Conservation (phyloP, 768 basidiomycete genomes). For the Pleurotus tuoliensis region DNA sequence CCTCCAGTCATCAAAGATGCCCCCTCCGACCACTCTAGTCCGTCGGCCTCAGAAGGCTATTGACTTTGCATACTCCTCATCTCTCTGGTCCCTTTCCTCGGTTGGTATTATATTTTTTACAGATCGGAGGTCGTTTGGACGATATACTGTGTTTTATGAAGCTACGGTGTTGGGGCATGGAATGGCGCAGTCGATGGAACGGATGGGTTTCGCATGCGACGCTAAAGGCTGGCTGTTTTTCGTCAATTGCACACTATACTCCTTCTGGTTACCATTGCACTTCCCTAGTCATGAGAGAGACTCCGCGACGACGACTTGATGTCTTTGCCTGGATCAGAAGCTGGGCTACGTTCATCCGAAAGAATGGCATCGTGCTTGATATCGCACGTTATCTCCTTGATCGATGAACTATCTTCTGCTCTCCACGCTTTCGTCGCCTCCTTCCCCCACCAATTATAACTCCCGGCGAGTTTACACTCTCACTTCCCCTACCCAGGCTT, state of each 20-base stretch:
- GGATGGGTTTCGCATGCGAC: background rate
- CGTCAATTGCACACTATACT: background rate
- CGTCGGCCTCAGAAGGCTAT: conserved; percentile 46
- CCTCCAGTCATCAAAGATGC: conserved; percentile 46
- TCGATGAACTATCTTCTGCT: conserved; percentile 30
- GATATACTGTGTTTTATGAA: conserved; percentile 2
- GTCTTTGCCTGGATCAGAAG: conserved; percentile 18
- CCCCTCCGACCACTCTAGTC: conserved; percentile 60
- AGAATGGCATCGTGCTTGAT: conserved; percentile 22
- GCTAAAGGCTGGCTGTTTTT: conserved; percentile 9
- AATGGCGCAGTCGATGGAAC: background rate
- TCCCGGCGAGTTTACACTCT: conserved; percentile 4
- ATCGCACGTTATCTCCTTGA: conserved; percentile 39
- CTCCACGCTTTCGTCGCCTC: background rate
- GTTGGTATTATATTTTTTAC: conserved; percentile 9
- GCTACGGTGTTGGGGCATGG: background rate
- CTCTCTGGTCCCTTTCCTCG: conserved; percentile 4
- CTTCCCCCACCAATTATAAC: background rate
- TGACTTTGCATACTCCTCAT: conserved; percentile 22
- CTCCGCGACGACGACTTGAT: conserved; percentile 25
- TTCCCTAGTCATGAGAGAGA: conserved; percentile 11
- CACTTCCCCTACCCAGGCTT: background rate
- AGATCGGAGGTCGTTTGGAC: conserved; percentile 5
- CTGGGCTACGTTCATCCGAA: conserved; percentile 12
- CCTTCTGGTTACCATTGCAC: conserved; percentile 8